Evolutionary conservation across 2,329 filamentous ascomycete species (phyloP).

Genomic region (Hirsutella rhossiliensis): DNA sequence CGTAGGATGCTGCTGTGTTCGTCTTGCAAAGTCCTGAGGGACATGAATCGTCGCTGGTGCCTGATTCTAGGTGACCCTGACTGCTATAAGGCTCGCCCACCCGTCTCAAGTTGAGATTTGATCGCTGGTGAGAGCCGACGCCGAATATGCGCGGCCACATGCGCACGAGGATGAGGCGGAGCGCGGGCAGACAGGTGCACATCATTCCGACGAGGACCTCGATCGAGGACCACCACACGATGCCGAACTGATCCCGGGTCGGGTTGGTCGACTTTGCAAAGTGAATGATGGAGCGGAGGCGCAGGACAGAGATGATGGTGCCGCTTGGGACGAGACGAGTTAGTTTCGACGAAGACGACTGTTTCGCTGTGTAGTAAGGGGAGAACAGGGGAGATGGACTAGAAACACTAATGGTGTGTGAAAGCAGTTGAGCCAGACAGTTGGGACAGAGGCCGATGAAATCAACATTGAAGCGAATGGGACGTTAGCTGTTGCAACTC

Average conservation of each 20-base stretch:
- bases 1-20: too few relatives aligned
- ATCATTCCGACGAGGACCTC: constrained; percentile 27
- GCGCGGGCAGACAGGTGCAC: constrained; percentile 24
- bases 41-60: not conserved
- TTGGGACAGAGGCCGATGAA: not conserved
- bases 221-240: constrained; percentile 22
- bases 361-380: too few relatives aligned
- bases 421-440: too few relatives aligned
- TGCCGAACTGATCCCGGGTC: constrained; percentile 21
- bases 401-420: too few relatives aligned
- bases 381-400: too few relatives aligned
- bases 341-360: too few relatives aligned
- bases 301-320: constrained; percentile 25
- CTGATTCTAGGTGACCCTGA: not conserved
- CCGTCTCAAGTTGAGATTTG: not conserved
- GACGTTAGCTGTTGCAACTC: constrained; percentile 7
- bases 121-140: not conserved
- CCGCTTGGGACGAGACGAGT: constrained; percentile 14
- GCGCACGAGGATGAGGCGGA: constrained; percentile 21
- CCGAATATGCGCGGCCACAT: constrained; percentile 23
- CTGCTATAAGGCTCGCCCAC: not conserved
- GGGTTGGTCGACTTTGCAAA: constrained; percentile 16
- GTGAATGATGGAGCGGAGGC: constrained; percentile 20
- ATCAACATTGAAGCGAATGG: not conserved
- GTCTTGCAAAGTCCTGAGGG: too few relatives aligned